Percentiles rank a stretch among this genome's conserved stretches.
These are phyloP conservation scores for Puccinia polysora DNA, from an alignment of 1,284 basidiomycete species.

Conservation along the genomic window DNA sequence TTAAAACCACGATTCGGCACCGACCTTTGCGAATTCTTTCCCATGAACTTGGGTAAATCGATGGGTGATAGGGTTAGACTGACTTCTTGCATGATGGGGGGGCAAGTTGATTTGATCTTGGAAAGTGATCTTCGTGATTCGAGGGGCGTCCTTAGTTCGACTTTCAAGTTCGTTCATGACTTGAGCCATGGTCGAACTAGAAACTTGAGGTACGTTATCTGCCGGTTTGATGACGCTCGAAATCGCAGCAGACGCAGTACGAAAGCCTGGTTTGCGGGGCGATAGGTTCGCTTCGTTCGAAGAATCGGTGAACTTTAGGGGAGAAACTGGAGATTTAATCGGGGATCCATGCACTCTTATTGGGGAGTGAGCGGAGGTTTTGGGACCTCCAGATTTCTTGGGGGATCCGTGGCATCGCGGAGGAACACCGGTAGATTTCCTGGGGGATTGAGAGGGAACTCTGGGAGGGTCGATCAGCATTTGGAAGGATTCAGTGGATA, in stretches of 20 bases:
- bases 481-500: not conserved
- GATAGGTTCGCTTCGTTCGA: not conserved
- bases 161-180: slow-evolving; percentile 24
- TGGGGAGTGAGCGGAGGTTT: not conserved
- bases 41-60: slow-evolving; percentile 9
- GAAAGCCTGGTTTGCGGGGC: not conserved
- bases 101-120: slow-evolving; percentile 11
- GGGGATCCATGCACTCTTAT: not conserved
- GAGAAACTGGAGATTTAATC: not conserved
- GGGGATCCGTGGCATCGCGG: too few relatives aligned
- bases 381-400: not conserved
- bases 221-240: not conserved
- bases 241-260: slow-evolving; percentile 11
- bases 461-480: too few relatives aligned
- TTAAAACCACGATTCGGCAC: not conserved
- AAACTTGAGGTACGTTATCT: not conserved
- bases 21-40: slow-evolving; percentile 15
- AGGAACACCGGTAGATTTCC: too few relatives aligned
- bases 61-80: too few relatives aligned
- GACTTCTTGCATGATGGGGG: not conserved
- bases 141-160: not conserved
- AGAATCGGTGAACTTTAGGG: not conserved
- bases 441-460: too few relatives aligned
- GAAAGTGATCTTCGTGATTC: slow-evolving; percentile 9
- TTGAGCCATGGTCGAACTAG: slow-evolving; percentile 1